Evolutionary conservation across 2,329 filamentous ascomycete genomes (phyloP).

Genomic region (Fusarium sp.): DNA sequence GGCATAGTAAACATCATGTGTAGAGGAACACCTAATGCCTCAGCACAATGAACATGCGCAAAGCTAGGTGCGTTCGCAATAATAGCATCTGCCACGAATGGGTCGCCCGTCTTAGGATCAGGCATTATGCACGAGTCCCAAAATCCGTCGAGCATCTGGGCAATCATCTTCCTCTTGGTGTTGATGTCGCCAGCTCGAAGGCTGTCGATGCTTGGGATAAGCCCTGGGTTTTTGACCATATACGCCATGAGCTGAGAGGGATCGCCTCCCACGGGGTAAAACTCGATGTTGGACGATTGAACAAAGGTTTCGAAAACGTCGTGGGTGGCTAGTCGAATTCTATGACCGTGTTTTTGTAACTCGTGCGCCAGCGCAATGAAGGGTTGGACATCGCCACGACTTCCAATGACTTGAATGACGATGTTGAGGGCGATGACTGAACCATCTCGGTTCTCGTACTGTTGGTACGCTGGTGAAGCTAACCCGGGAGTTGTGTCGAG

Average conservation of each 20-base stretch:
- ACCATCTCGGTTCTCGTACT: not conserved
- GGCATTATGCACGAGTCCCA: slow-evolving; percentile 30
- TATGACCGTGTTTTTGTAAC: slow-evolving; percentile 27
- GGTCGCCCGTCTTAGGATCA: slow-evolving; percentile 43
- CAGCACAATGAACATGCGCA: slow-evolving; percentile 82
- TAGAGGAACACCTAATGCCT: slow-evolving; percentile 79
- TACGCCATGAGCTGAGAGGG: slow-evolving; percentile 29
- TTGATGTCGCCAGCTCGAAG: slow-evolving; percentile 4
- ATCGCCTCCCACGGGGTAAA: slow-evolving; percentile 18
- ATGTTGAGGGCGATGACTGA: slow-evolving; percentile 9
- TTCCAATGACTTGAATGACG: slow-evolving; percentile 32
- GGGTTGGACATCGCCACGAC: slow-evolving; percentile 27
- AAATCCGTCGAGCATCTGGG: slow-evolving; percentile 12
- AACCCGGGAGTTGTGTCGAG: not conserved
- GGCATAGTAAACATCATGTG: slow-evolving; percentile 93
- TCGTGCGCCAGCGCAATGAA: slow-evolving; percentile 27
- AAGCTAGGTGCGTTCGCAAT: slow-evolving; percentile 87
- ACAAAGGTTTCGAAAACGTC: slow-evolving; percentile 20
- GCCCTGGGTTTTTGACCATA: not conserved
- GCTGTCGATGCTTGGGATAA: slow-evolving; percentile 5
- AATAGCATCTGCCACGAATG: slow-evolving; percentile 79
- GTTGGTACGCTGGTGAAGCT: not conserved
- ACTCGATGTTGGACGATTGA: slow-evolving; percentile 3
- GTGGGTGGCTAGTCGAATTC: slow-evolving; percentile 30
- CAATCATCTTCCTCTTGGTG: slow-evolving; percentile 11